Conservation (phyloP, 345 rosid genomes). For the Linum tenue region DNA sequence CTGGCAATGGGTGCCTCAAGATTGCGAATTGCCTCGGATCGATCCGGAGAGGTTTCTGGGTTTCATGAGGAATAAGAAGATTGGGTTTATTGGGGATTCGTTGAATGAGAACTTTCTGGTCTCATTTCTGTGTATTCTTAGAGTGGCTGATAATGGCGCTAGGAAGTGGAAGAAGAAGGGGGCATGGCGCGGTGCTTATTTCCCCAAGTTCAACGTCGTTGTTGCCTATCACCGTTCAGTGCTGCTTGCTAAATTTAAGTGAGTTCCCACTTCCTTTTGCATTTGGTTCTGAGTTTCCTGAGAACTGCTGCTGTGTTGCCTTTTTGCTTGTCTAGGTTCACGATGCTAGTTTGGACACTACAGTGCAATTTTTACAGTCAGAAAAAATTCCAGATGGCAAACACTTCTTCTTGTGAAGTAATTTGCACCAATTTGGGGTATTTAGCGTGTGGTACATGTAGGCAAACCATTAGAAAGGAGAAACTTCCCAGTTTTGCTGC, state of each 20-base stretch:
- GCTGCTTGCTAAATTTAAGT: slow-evolving; percentile 73
- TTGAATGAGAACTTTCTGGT: slow-evolving; percentile 82
- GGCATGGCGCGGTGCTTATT: slow-evolving; percentile 95
- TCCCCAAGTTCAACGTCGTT: slow-evolving; percentile 73
- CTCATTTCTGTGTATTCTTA: slow-evolving; percentile 66
- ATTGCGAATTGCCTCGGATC: slow-evolving; percentile 47
- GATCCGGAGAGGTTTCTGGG: slow-evolving; percentile 50
- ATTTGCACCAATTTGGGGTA: no score
- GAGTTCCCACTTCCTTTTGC: slow-evolving; percentile 3
- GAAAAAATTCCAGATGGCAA: no score
- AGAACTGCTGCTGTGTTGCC: not conserved
- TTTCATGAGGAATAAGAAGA: slow-evolving; percentile 57
- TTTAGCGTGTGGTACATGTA: no score
- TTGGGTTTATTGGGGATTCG: slow-evolving; percentile 90
- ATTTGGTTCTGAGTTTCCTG: not conserved
- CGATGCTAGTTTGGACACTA: not conserved
- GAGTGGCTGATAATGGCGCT: slow-evolving; percentile 59
- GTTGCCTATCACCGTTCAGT: slow-evolving; percentile 93
- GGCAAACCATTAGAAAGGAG: no score
- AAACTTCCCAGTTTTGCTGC: no score
- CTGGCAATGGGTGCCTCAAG: slow-evolving; percentile 72
- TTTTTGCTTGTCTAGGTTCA: not conserved
- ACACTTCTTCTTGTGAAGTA: no score
- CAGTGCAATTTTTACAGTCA: no score
- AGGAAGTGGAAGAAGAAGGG: slow-evolving; percentile 84